A percentile compares a stretch with the other conserved stretches of the same genome.
Evolutionary conservation across 2,329 filamentous ascomycete species (phyloP).

Genomic region (Moelleriella libera): DNA sequence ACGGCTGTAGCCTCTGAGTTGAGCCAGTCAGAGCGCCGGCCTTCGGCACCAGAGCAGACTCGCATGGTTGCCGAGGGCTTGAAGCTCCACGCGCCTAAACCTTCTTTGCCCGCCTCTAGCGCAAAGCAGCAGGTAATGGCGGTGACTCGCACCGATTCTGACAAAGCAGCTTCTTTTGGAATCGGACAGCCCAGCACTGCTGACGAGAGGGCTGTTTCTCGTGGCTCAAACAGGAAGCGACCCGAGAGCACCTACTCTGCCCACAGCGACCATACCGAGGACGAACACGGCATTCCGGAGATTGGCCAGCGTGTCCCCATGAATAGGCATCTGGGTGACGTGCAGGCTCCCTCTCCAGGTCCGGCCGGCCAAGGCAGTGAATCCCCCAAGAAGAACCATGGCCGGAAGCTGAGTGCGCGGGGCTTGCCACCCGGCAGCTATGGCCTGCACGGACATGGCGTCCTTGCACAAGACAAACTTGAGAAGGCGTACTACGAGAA

Average conservation of each 20-base stretch:
- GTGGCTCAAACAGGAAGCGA: slow-evolving; percentile 45
- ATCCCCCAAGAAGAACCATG: slow-evolving; percentile 39
- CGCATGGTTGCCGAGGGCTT: slow-evolving; percentile 68
- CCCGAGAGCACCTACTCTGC: slow-evolving; percentile 44
- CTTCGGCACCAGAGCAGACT: slow-evolving; percentile 52
- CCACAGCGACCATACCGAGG: slow-evolving; percentile 42
- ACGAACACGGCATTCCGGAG: slow-evolving; percentile 81
- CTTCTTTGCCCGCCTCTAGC: slow-evolving; percentile 66
- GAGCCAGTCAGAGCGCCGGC: slow-evolving; percentile 15
- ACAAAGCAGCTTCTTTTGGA: slow-evolving; percentile 69
- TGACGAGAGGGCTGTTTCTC: slow-evolving; percentile 31
- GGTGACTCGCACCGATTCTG: slow-evolving; percentile 87
- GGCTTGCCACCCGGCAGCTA: slow-evolving; percentile 76
- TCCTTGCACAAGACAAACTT: slow-evolving; percentile 62
- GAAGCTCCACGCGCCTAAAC: slow-evolving; percentile 78
- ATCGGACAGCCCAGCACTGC: slow-evolving; percentile 53
- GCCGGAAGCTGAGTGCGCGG: slow-evolving; percentile 59
- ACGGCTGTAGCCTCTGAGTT: slow-evolving; percentile 40
- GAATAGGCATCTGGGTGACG: slow-evolving; percentile 83
- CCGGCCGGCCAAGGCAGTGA: slow-evolving; percentile 24
- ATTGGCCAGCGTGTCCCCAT: slow-evolving; percentile 90
- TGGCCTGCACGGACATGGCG: slow-evolving; percentile 78
- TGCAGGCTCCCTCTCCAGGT: slow-evolving; percentile 82
- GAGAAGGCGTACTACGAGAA: slow-evolving; percentile 89
- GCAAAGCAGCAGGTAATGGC: slow-evolving; percentile 71